phyloP scores from a whole-genome alignment of 2,329 filamentous ascomycete genomes.

The Scedosporium dehoogii region DNA sequence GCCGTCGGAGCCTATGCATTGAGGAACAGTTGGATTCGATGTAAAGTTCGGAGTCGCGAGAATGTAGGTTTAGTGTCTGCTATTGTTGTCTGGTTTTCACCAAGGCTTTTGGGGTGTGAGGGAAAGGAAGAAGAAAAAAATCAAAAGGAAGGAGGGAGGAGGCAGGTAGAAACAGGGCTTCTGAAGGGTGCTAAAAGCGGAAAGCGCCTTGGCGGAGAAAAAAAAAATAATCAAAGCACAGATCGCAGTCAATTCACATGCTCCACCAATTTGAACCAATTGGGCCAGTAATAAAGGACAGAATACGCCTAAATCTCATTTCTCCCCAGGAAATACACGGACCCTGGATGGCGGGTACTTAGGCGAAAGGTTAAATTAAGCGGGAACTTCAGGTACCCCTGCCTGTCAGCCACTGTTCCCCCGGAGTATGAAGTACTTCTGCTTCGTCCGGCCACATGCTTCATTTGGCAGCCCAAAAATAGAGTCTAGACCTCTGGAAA shows the following conservation, averaged over 20 bases:
- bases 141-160: background rate
- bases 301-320: background rate
- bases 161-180: background rate
- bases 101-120: background rate
- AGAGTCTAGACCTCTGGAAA: no score
- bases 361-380: background rate
- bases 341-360: background rate
- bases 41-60: background rate
- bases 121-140: background rate
- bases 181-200: background rate
- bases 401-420: background rate
- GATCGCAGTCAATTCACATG: background rate
- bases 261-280: background rate
- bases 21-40: background rate
- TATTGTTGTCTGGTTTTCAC: constrained; percentile 1
- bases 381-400: background rate
- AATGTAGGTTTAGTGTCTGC: background rate
- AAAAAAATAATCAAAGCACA: background rate
- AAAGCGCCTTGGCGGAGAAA: background rate
- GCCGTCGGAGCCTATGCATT: constrained; percentile 4
- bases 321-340: background rate
- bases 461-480: no score
- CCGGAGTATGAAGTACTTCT: background rate
- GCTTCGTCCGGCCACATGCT: no score
- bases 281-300: background rate